A percentile compares a stretch with the other conserved stretches of the same genome.
These are phyloP conservation scores for Cystobasidium pallidum DNA, from an alignment of 1,284 basidiomycete species.

Conservation along the genomic window DNA sequence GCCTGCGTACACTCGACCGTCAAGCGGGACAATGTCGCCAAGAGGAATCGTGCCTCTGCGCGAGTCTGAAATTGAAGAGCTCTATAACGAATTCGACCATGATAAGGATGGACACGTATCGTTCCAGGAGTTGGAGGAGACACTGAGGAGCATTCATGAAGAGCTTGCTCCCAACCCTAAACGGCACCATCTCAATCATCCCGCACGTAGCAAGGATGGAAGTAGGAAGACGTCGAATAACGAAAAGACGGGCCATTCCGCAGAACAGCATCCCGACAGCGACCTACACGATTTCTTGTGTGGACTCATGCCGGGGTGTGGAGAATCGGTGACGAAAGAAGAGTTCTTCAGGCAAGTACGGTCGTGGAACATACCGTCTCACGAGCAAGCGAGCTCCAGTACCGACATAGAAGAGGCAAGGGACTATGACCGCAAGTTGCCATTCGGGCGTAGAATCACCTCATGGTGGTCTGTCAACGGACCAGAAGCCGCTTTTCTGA, in stretches of 20 bases:
- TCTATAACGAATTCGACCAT: constrained; percentile 28
- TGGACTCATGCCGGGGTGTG: constrained; percentile 29
- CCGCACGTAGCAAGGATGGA: constrained; percentile 12
- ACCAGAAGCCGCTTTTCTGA: constrained; percentile 32
- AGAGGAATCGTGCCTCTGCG: constrained; percentile 2
- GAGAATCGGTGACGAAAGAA: constrained; percentile 21
- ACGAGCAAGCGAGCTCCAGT: constrained; percentile 1
- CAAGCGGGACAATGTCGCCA: constrained; percentile 3
- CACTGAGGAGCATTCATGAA: constrained; percentile 15
- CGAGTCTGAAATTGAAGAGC: constrained; percentile 26
- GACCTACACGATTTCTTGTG: constrained; percentile 32
- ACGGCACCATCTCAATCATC: constrained; percentile 19
- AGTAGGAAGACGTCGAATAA: not conserved
- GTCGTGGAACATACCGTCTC: constrained; percentile 30
- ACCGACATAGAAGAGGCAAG: constrained; percentile 27
- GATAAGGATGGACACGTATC: constrained; percentile 23
- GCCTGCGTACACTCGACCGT: too few relatives aligned
- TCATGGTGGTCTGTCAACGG: constrained; percentile 43
- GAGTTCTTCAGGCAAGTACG: constrained; percentile 25
- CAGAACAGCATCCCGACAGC: constrained; percentile 4
- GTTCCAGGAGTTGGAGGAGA: constrained; percentile 21
- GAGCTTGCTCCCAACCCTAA: constrained; percentile 27
- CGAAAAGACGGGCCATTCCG: not conserved
- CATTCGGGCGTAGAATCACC: not conserved
- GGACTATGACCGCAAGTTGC: constrained; percentile 28